Base-by-base conservation (phyloP, 2,329 filamentous ascomycete species). In the Calonectria pseudoreteaudii region DNA sequence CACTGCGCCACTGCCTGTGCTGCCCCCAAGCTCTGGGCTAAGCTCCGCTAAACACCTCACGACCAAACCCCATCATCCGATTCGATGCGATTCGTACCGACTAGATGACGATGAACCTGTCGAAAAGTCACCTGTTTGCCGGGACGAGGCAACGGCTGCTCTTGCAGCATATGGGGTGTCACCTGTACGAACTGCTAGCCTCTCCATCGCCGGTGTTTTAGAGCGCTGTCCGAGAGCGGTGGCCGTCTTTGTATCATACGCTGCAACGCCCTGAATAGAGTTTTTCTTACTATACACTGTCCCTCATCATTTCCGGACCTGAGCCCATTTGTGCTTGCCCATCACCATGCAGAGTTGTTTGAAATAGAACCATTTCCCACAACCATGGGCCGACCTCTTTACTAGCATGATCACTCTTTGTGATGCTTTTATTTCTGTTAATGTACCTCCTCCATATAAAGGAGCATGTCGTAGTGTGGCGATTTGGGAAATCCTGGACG, bases 1-100 rank as follows among this genome's bases (percentile, higher is more conserved):
- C 97, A 98, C 91, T 99, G 97, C 90, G 95, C 96, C 77, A 94
- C 92, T 82, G 89, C 93, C 85, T 99, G 97, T 86, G 96, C 97
- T 77, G 97, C 97, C 70, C 96, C 96, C 83, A 98, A 98, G 93
- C 94, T 99, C 83, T 99, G 95, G 92, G 91, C 93, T 79, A 89
- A 93, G 87, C 94, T 98, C 86, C 97, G 96, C 91, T 98, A 98
- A 91, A 88, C 47, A n/a, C 30, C 68, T 74, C 31, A 70, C 70
- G 67, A 62, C 68, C 50, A 68, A 66, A 70, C 73, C 58, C 53
- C 65, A 66, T 71, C 70, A 74, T 76, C 69, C 71, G 72, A 76
- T 52, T 66, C 75, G 71, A 76, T 26, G 58, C 77, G 73, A 76
- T 71, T 70, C 68, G 70, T 74, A 71, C 66, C 75, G 77, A 79